Evolutionary conservation across 495 filamentous ascomycete species (phyloP), one percentile per base, ranked within the genome.

Genomic region (Neurospora discreta): DNA sequence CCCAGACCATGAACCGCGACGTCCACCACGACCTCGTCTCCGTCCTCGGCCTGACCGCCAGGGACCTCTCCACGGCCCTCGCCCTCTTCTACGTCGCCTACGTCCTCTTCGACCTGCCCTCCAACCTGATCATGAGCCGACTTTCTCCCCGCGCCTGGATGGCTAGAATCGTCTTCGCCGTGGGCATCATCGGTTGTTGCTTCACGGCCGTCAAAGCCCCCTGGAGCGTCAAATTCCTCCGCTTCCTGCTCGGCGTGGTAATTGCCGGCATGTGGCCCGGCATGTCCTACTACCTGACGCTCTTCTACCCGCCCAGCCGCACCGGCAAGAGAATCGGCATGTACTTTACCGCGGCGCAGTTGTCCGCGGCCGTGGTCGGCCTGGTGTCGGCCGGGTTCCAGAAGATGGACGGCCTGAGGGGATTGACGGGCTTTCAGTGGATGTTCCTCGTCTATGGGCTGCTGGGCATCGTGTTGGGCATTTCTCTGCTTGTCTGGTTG

Each of bases 231-330:
- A 95, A 95, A 90, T 91, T 97, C 39, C 85, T 97, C 5, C 90
- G 94, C n/a, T 88, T 97, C 65, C 84, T 97, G 9, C 85, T 97
- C 16, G 94, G 94, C 52, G 86, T 96, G 70, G 93, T 97, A 23
- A 94, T 93, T 76, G 93, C 94, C 11, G 94, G 94, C 20, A 93
- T 97, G 89, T 97, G 94, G 93, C 94, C 94, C 2, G 94, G 94
- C 43, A 97, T 97, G 93, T 88, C 93, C 23, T 97, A 95, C 80
- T 97, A 96, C 75, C 85, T 97, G 26, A 95, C 94, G 1, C 85
- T 97, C 18, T 97, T 96, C 84, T 97, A 97, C 77, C 94, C 93
- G 0, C 92, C 93, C 0, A 91, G 89, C 1, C 87, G 91, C 11
- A 95, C 91, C 7, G 93, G 93, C 3, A 97, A 95, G 78, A 86